phyloP scores from a whole-genome alignment of 768 basidiomycete genomes.

The Mycena crocata region DNA sequence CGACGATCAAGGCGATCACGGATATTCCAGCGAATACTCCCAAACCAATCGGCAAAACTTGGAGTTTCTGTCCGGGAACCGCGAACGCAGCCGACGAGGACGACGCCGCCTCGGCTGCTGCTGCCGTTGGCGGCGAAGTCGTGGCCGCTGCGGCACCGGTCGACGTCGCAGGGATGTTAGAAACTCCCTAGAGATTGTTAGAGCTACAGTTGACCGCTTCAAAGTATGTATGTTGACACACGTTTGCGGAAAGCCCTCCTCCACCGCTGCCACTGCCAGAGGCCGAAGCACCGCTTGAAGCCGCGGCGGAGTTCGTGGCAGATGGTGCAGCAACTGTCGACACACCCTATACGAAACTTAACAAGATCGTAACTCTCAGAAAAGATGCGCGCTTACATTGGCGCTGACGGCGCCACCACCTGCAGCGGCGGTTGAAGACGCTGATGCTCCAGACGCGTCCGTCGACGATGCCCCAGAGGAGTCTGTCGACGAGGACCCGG shows the following conservation, averaged over 20 bases:
- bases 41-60: conserved; percentile 85
- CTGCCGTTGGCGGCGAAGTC: conserved; percentile 26
- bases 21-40: conserved; percentile 89
- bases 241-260: conserved; percentile 37
- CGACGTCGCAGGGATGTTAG: conserved; percentile 25
- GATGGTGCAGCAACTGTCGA: conserved; percentile 37
- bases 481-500: conserved; percentile 18
- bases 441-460: conserved; percentile 2
- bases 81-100: conserved; percentile 59
- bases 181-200: conserved; percentile 9
- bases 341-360: conserved; percentile 18
- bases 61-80: conserved; percentile 78
- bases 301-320: conserved; percentile 33
- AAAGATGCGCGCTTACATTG: conserved; percentile 1
- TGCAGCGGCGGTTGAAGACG: conserved; percentile 31
- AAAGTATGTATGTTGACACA: conserved; percentile 13
- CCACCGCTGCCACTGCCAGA: conserved; percentile 22
- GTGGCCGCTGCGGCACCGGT: background rate
- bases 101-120: conserved; percentile 50
- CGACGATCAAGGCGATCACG: conserved; percentile 83
- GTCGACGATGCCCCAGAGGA: conserved; percentile 10
- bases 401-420: conserved; percentile 10
- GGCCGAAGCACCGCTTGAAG: conserved; percentile 33
- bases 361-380: conserved; percentile 26
- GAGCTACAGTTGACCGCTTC: background rate